Evolutionary conservation across 805 yeast species (phyloP).

Genomic region (Saccharomycopsis malanga): DNA sequence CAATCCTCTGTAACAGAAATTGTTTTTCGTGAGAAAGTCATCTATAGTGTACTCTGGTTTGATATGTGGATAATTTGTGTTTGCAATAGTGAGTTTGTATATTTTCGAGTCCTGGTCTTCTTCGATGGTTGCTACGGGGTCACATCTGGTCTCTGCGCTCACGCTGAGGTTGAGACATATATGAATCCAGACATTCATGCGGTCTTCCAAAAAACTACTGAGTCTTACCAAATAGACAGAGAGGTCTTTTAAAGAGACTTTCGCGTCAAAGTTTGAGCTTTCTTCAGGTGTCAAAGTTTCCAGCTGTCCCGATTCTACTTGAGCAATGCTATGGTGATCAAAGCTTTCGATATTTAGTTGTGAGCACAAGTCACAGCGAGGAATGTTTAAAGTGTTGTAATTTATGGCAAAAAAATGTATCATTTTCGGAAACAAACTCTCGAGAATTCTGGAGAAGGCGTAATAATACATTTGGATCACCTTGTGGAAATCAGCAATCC

Average conservation of each 20-base stretch:
- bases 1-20: background rate
- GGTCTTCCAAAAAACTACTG: background rate
- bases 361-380: too few species aligned
- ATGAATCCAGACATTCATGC: background rate
- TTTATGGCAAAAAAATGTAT: background rate
- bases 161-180: background rate
- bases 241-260: constrained; percentile 2
- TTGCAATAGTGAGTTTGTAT: background rate
- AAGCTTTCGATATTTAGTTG: background rate
- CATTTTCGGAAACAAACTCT: background rate
- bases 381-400: background rate
- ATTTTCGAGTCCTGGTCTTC: background rate
- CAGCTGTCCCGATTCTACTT: too few species aligned
- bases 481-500: background rate
- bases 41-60: background rate
- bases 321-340: background rate
- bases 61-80: background rate
- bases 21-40: background rate
- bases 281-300: background rate
- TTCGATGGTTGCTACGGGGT: background rate
- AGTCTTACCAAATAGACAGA: background rate
- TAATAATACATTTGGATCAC: background rate
- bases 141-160: background rate
- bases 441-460: constrained; percentile 1
- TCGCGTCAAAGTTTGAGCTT: background rate